Percentiles rank a stretch among this genome's conserved stretches.
phyloP scores from a whole-genome alignment of 805 yeast genomes.

The Pichia rugopelliculosa region DNA sequence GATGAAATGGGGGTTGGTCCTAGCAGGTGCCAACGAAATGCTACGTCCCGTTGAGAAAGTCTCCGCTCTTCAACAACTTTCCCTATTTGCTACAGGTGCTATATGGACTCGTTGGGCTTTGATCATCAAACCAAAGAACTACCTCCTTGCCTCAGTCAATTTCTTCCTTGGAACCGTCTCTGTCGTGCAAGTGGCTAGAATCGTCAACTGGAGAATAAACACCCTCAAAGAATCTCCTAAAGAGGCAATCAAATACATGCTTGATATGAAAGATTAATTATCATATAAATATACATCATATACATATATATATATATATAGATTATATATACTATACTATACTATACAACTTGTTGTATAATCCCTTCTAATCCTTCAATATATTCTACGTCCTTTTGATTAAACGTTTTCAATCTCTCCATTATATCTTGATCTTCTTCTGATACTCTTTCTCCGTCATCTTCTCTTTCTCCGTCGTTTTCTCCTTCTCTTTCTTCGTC shows the following conservation, averaged over 20 bases:
- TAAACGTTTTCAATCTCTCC: slow-evolving; percentile 30
- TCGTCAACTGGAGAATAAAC: slow-evolving; percentile 52
- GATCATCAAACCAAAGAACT: slow-evolving; percentile 84
- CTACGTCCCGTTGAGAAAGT: slow-evolving; percentile 87
- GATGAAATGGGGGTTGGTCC: slow-evolving; percentile 76
- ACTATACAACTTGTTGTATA: slow-evolving; percentile 18
- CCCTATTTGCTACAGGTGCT: slow-evolving; percentile 83
- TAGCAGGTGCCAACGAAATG: slow-evolving; percentile 85
- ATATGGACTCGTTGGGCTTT: slow-evolving; percentile 99
- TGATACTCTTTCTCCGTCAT: slow-evolving; percentile 29
- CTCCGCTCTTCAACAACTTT: slow-evolving; percentile 82
- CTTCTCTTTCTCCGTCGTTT: slow-evolving; percentile 28
- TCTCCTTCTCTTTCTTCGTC: slow-evolving; percentile 7
- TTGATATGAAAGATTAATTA: slow-evolving; percentile 35
- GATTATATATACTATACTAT: too few species aligned
- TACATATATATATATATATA: too few species aligned
- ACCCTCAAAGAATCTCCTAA: slow-evolving; percentile 52
- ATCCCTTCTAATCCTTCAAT: slow-evolving; percentile 22
- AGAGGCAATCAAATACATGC: slow-evolving; percentile 53
- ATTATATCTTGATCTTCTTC: slow-evolving; percentile 27
- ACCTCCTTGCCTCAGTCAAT: slow-evolving; percentile 84
- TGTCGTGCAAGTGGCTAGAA: slow-evolving; percentile 70
- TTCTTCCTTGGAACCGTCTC: slow-evolving; percentile 91
- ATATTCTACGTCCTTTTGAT: slow-evolving; percentile 27
- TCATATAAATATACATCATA: background rate